These are phyloP conservation scores for Huntiella abstrusa DNA, from an alignment of 2,329 filamentous ascomycete genomes.

Conservation along the genomic window DNA sequence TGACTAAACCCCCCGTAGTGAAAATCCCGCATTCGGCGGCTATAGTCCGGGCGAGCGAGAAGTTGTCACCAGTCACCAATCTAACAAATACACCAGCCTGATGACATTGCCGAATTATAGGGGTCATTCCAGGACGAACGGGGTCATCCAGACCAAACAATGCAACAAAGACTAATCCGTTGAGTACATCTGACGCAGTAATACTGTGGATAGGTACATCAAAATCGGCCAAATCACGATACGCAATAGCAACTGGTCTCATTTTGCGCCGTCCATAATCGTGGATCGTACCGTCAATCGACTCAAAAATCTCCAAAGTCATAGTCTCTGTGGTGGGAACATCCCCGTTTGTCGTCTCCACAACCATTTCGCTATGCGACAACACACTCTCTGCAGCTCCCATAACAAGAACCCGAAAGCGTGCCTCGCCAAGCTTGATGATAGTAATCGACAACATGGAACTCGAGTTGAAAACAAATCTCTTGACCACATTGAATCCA, in stretches of 20 bases:
- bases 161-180: conserved; percentile 22
- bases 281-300: conserved; percentile 19
- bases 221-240: conserved; percentile 40
- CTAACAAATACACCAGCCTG: conserved; percentile 46
- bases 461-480: conserved; percentile 34
- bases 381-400: conserved; percentile 39
- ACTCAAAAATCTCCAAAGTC: conserved; percentile 17
- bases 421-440: conserved; percentile 25
- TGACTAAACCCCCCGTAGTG: conserved; percentile 38
- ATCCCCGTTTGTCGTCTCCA: conserved; percentile 22
- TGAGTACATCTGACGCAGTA: conserved; percentile 12
- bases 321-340: conserved; percentile 13
- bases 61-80: conserved; percentile 37
- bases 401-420: conserved; percentile 34
- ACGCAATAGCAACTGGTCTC: conserved; percentile 46
- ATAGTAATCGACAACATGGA: conserved; percentile 39
- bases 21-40: conserved; percentile 36
- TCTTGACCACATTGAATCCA: conserved; percentile 26
- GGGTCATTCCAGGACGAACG: conserved; percentile 40
- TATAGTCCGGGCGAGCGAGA: conserved; percentile 26
- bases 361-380: conserved; percentile 23
- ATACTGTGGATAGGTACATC: conserved; percentile 21
- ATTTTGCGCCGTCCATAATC: conserved; percentile 47
- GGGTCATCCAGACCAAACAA: conserved; percentile 49
- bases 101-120: conserved; percentile 43